Conservation (phyloP, 148 eudicot species). For the Camellia granthamiana region DNA sequence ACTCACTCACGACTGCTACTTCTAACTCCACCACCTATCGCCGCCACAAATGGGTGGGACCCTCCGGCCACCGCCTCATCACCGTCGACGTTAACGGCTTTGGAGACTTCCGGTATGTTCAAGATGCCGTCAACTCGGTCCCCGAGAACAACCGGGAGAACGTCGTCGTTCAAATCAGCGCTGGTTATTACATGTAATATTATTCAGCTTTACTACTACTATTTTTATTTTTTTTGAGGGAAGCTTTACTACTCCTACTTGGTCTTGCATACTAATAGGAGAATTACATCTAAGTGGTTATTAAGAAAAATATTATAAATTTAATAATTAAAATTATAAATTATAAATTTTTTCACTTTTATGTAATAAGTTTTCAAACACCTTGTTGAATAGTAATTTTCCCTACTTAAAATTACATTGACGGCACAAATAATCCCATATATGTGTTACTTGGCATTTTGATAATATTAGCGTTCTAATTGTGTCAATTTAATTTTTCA, state of each 20-base stretch:
- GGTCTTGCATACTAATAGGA: neutral
- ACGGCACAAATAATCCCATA: no score
- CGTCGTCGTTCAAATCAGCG: constrained; percentile 56
- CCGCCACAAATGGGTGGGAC: constrained; percentile 59
- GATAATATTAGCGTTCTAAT: no score
- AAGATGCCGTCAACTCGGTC: constrained; percentile 79
- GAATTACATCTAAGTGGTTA: no score
- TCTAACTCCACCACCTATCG: constrained; percentile 16
- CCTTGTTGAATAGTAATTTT: no score
- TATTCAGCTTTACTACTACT: neutral
- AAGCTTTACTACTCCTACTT: neutral
- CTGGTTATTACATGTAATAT: constrained; percentile 75
- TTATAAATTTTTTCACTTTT: no score
- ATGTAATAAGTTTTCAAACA: no score
- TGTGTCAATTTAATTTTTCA: no score
- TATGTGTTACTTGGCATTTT: no score
- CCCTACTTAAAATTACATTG: no score
- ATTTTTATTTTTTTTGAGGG: no score
- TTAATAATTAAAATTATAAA: no score
- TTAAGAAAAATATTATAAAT: no score
- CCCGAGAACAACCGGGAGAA: constrained; percentile 56
- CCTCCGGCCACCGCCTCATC: constrained; percentile 58
- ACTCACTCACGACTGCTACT: neutral
- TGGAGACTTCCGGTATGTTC: constrained; percentile 70
- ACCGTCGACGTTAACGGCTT: constrained; percentile 50